These are phyloP conservation scores for Penicillium sp. DNA, from an alignment of 2,329 filamentous ascomycete species.

Conservation along the genomic window DNA sequence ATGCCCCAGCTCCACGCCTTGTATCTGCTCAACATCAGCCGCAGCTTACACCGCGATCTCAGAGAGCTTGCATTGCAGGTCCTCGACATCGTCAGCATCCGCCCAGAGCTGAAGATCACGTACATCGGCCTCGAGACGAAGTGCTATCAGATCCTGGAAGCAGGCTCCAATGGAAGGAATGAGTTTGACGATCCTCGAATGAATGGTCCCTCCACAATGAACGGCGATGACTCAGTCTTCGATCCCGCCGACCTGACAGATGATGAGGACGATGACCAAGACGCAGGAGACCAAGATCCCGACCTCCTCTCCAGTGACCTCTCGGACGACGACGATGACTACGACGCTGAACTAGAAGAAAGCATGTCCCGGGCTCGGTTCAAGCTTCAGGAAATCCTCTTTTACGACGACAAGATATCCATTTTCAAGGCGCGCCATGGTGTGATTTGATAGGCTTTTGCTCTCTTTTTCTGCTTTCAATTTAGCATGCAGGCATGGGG, in stretches of 20 bases:
- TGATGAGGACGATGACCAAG: constrained; percentile 38
- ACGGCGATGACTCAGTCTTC: constrained; percentile 40
- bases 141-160: constrained; percentile 76
- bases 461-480: constrained; percentile 1
- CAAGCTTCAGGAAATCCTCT: constrained; percentile 69
- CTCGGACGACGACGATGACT: constrained; percentile 42
- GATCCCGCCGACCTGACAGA: constrained; percentile 43
- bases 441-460: constrained; percentile 29
- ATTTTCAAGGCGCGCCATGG: constrained; percentile 73
- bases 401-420: constrained; percentile 76
- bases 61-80: constrained; percentile 70
- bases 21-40: constrained; percentile 63
- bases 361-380: constrained; percentile 45
- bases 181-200: constrained; percentile 30
- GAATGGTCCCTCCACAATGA: constrained; percentile 44
- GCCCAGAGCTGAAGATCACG: constrained; percentile 69
- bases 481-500: neutral
- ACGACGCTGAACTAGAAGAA: constrained; percentile 41
- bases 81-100: constrained; percentile 69
- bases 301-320: constrained; percentile 25
- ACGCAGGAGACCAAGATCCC: constrained; percentile 11
- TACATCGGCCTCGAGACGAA: constrained; percentile 72
- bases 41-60: constrained; percentile 58
- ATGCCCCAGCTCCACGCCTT: constrained; percentile 65
- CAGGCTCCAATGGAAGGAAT: constrained; percentile 36